These are phyloP conservation scores for Arthroderma sp. DNA, from an alignment of 2,329 filamentous ascomycete species.

Conservation along the genomic window DNA sequence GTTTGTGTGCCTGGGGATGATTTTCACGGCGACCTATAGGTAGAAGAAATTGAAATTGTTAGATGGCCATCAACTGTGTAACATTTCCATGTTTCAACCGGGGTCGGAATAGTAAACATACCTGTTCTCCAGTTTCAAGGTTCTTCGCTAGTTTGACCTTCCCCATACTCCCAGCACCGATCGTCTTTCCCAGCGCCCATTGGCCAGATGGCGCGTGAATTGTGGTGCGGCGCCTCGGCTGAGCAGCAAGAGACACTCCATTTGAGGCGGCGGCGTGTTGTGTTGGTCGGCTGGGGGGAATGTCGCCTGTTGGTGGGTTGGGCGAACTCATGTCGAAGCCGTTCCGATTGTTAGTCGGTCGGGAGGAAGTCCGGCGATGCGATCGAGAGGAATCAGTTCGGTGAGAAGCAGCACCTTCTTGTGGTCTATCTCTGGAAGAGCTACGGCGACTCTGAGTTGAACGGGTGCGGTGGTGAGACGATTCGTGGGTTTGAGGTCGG, in stretches of 20 bases:
- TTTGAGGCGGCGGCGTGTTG: constrained; percentile 5
- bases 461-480: constrained; percentile 16
- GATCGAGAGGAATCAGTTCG: constrained; percentile 44
- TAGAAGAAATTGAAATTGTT: background rate
- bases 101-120: constrained; percentile 28
- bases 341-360: constrained; percentile 29
- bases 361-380: constrained; percentile 28
- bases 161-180: constrained; percentile 95
- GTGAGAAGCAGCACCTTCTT: constrained; percentile 29
- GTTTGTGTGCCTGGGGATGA: constrained; percentile 78
- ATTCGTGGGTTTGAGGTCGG: no score
- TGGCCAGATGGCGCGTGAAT: constrained; percentile 83
- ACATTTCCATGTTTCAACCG: background rate
- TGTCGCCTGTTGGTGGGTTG: no score
- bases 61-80: background rate
- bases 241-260: constrained; percentile 22
- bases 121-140: constrained; percentile 80
- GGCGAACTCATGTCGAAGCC: constrained; percentile 26
- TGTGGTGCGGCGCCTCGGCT: constrained; percentile 53
- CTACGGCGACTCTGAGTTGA: constrained; percentile 42
- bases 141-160: constrained; percentile 95
- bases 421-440: constrained; percentile 48
- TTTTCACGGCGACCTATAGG: constrained; percentile 80
- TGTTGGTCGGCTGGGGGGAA: no score
- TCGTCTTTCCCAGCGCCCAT: constrained; percentile 92